Evolutionary conservation across 2,329 filamentous ascomycete species (phyloP).

Genomic region (Stylonectria norvegica): DNA sequence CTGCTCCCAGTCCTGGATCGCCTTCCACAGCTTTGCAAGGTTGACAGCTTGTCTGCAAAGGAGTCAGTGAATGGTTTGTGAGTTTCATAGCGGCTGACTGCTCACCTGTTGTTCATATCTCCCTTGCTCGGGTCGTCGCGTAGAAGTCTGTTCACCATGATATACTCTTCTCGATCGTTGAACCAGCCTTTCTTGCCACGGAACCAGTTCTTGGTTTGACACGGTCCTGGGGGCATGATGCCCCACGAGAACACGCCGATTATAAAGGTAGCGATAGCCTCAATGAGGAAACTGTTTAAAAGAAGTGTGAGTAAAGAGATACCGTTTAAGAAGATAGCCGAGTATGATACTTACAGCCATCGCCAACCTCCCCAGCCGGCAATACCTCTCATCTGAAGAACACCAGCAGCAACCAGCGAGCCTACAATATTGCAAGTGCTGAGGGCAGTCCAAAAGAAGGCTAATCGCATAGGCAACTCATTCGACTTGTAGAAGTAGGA

Average conservation of each 20-base stretch:
- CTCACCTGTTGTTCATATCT: constrained; percentile 56
- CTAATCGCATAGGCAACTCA: constrained; percentile 65
- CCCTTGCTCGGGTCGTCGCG: constrained; percentile 61
- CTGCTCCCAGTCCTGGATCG: constrained; percentile 57
- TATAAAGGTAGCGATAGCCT: constrained; percentile 42
- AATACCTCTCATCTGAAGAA: constrained; percentile 37
- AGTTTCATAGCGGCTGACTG: background rate
- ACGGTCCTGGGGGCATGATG: constrained; percentile 45
- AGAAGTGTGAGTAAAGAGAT: background rate
- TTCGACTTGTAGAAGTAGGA: constrained; percentile 73
- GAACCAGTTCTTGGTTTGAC: constrained; percentile 53
- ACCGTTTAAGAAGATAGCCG: too few relatives aligned
- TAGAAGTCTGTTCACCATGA: constrained; percentile 58
- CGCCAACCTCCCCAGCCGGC: constrained; percentile 38
- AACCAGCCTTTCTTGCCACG: constrained; percentile 61
- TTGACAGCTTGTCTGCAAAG: constrained; percentile 37
- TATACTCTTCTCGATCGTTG: constrained; percentile 56
- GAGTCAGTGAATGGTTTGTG: constrained; percentile 17
- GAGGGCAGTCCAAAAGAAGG: constrained; percentile 68
- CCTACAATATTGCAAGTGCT: constrained; percentile 51
- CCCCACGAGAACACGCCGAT: constrained; percentile 43
- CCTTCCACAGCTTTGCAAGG: constrained; percentile 42
- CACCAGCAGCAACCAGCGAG: constrained; percentile 46
- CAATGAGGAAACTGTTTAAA: constrained; percentile 44
- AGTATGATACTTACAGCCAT: constrained; percentile 35